A percentile compares a stretch with the other conserved stretches of the same genome.
Conservation (phyloP, 2,329 filamentous ascomycete genomes). For the Periconia sp. region DNA sequence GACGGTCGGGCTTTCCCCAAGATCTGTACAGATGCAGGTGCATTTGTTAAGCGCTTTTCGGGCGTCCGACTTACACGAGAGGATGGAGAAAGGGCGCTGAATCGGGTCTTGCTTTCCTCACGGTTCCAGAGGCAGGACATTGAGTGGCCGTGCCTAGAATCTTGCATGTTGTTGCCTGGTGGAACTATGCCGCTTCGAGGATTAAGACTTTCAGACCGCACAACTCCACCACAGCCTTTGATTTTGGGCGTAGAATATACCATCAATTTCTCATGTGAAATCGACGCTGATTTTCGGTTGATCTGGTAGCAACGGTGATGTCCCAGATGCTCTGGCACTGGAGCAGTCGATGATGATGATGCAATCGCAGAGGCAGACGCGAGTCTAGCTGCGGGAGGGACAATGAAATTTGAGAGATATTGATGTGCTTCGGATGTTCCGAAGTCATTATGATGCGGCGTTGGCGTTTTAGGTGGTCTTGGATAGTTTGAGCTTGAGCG, state of each 20-base stretch:
- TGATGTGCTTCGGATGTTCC: conserved; percentile 4
- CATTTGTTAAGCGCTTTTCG: not conserved
- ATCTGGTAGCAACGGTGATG: conserved; percentile 31
- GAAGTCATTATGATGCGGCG: conserved; percentile 16
- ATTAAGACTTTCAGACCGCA: conserved; percentile 25
- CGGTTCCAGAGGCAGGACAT: not conserved
- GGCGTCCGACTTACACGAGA: not conserved
- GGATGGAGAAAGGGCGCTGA: not conserved
- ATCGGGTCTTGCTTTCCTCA: not conserved
- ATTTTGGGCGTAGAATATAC: conserved; percentile 17
- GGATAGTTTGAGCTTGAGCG: conserved; percentile 10
- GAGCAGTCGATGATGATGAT: conserved; percentile 20
- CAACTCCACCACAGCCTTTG: conserved; percentile 36
- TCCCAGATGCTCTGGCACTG: conserved; percentile 28
- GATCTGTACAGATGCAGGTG: not conserved
- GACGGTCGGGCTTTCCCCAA: conserved; percentile 5
- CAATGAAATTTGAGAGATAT: conserved; percentile 13
- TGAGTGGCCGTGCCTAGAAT: not conserved
- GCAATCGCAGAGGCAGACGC: conserved; percentile 29
- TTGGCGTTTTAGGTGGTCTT: conserved; percentile 10
- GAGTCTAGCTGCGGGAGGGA: conserved; percentile 21
- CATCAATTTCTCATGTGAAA: conserved; percentile 5
- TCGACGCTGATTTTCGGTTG: conserved; percentile 6
- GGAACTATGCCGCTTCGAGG: conserved; percentile 23
- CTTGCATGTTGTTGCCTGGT: no score